Conservation (phyloP, 306 rosid genomes). For the Quercus variabilis region DNA sequence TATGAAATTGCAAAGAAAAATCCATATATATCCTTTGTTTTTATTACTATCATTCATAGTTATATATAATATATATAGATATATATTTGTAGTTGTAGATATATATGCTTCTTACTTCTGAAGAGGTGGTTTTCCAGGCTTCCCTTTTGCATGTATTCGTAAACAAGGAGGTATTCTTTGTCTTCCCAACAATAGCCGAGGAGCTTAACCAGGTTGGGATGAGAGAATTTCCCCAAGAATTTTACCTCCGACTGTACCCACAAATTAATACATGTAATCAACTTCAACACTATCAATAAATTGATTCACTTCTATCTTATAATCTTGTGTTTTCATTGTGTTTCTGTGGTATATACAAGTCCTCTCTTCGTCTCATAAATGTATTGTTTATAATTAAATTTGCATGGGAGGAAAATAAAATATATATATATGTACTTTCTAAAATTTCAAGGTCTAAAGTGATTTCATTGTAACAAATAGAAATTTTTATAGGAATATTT, state of each 20-base stretch:
- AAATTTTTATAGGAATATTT: too few species aligned
- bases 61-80: too few species aligned
- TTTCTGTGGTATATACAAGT: too few species aligned
- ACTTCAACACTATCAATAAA: too few species aligned
- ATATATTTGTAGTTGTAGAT: background rate
- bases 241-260: slow-evolving; percentile 69
- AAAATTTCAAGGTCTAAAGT: background rate
- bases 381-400: background rate
- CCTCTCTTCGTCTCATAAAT: too few species aligned
- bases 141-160: slow-evolving; percentile 73
- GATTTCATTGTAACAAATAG: background rate
- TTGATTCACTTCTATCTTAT: too few species aligned
- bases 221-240: slow-evolving; percentile 73
- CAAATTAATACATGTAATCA: background rate
- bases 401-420: background rate
- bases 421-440: background rate
- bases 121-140: slow-evolving; percentile 92
- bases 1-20: background rate
- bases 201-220: slow-evolving; percentile 75
- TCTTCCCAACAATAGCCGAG: slow-evolving; percentile 82
- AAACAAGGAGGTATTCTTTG: slow-evolving; percentile 55
- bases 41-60: background rate
- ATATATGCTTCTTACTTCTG: slow-evolving; percentile 38
- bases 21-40: too few species aligned
- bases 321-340: too few species aligned